phyloP scores from a whole-genome alignment of 192 early-diverging fungal genomes.

The Coemansia sp. region DNA sequence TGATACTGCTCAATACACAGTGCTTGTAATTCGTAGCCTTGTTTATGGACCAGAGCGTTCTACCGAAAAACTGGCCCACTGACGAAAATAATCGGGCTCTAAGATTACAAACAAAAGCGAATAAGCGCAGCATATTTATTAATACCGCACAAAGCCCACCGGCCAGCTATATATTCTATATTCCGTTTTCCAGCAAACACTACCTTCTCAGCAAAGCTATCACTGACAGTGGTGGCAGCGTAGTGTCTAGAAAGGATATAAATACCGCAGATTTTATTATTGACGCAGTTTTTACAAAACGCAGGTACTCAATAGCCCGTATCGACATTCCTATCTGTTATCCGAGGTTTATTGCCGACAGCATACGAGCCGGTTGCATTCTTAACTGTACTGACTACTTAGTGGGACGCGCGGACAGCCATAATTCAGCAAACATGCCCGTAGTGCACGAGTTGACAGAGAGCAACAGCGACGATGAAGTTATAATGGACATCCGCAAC shows the following conservation, averaged over 20 bases:
- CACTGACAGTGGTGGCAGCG: constrained; percentile 1
- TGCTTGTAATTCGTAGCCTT: not conserved
- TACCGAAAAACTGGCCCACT: not conserved
- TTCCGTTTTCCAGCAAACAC: not conserved
- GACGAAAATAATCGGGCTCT: not conserved
- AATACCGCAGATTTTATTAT: constrained; percentile 23
- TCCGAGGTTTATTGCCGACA: constrained; percentile 20
- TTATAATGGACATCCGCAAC: constrained; percentile 5
- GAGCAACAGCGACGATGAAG: constrained; percentile 1
- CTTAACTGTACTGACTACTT: constrained; percentile 11
- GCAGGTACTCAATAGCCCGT: not conserved
- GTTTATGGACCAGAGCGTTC: not conserved
- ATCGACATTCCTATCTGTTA: constrained; percentile 5
- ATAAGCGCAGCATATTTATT: not conserved
- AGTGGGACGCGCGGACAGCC: not conserved
- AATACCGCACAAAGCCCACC: not conserved
- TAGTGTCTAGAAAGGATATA: not conserved
- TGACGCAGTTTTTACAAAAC: not conserved
- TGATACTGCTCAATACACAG: not conserved
- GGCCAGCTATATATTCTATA: constrained; percentile 7
- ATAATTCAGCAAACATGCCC: not conserved
- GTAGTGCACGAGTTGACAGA: not conserved
- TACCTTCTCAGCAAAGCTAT: constrained; percentile 1
- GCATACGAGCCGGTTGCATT: constrained; percentile 16
- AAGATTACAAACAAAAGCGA: not conserved